phyloP scores from a whole-genome alignment of 495 filamentous ascomycete genomes.

The Penicillium coffeae region DNA sequence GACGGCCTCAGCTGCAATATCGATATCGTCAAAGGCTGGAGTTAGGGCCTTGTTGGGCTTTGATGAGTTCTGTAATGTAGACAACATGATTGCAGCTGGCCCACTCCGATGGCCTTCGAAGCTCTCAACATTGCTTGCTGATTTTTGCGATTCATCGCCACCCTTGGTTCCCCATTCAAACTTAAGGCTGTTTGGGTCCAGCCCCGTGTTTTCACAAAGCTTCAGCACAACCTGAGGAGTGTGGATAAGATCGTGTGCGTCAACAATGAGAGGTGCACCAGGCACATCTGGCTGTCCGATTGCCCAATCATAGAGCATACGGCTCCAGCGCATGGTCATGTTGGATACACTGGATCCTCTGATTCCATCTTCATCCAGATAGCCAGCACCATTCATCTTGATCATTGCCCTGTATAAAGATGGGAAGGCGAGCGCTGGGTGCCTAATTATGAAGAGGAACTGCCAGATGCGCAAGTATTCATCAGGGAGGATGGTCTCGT shows the following conservation, averaged over 20 bases:
- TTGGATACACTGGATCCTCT: slow-evolving; percentile 4
- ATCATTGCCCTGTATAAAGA: slow-evolving; percentile 30
- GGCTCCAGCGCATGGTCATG: slow-evolving; percentile 26
- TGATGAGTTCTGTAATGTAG: slow-evolving; percentile 29
- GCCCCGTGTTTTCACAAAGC: slow-evolving; percentile 29
- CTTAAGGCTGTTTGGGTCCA: slow-evolving; percentile 27
- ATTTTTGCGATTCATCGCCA: background rate
- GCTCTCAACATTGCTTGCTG: background rate
- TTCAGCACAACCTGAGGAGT: slow-evolving; percentile 25
- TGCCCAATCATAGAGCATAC: slow-evolving; percentile 34
- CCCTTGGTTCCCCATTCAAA: background rate
- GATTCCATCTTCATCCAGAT: background rate
- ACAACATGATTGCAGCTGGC: slow-evolving; percentile 19
- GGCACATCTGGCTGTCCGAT: slow-evolving; percentile 9
- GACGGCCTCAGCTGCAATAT: slow-evolving; percentile 34
- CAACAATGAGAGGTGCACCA: slow-evolving; percentile 22
- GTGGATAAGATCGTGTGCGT: slow-evolving; percentile 43
- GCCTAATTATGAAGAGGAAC: slow-evolving; percentile 41
- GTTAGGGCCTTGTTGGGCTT: slow-evolving; percentile 34
- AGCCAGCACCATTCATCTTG: slow-evolving; percentile 15
- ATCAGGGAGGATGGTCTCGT: slow-evolving; percentile 40
- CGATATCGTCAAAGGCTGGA: slow-evolving; percentile 25
- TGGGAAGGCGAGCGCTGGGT: slow-evolving; percentile 39
- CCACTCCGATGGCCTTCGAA: background rate
- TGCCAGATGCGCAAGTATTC: slow-evolving; percentile 32